Evolutionary conservation across 257 asterid genomes (phyloP).

Genomic region (Ophiorrhiza pumila): DNA sequence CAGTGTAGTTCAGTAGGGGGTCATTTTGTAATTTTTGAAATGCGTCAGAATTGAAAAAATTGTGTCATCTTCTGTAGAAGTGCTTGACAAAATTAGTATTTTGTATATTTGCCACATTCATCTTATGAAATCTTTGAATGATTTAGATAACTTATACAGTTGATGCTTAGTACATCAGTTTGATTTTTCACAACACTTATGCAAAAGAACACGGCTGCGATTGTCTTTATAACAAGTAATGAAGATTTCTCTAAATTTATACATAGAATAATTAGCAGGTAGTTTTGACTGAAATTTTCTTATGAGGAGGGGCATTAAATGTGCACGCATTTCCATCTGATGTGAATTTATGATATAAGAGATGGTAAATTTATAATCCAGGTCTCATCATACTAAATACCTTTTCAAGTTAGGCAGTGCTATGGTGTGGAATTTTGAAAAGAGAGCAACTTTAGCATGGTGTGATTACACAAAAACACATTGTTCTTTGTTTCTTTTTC

Average conservation of each 20-base stretch:
- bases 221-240: neutral
- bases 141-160: neutral
- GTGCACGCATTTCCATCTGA: neutral
- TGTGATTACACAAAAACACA: neutral
- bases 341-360: neutral
- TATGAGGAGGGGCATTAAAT: slow-evolving; percentile 1
- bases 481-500: neutral
- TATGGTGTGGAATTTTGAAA: neutral
- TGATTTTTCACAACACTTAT: neutral
- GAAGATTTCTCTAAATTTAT: neutral
- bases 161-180: neutral
- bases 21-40: neutral
- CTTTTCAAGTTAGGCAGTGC: neutral
- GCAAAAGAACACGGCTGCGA: neutral
- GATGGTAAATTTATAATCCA: neutral
- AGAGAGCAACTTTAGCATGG: neutral
- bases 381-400: neutral
- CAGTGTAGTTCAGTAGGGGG: neutral
- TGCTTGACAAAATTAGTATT: neutral
- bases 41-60: neutral
- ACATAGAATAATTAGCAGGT: neutral
- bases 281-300: neutral
- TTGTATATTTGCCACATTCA: neutral
- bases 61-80: neutral
- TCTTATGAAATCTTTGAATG: neutral